Conservation (phyloP, 352 stramenopile species). For the Globisporangium solare region DNA sequence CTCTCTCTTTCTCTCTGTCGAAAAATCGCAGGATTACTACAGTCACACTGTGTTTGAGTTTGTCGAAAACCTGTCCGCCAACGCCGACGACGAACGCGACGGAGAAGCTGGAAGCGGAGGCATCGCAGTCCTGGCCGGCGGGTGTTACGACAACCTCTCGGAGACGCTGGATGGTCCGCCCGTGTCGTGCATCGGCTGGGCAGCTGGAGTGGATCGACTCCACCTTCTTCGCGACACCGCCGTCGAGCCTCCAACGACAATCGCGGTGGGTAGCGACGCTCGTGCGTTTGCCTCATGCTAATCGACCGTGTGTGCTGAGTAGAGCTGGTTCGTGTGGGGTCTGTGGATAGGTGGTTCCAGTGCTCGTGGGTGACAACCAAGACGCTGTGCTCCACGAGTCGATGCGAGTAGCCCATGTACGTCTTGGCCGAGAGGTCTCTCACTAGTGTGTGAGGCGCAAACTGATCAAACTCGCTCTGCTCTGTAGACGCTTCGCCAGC, state of each 20-base stretch:
- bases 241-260: constrained; percentile 19
- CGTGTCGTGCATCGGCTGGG: constrained; percentile 78
- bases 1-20: no score
- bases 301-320: not conserved
- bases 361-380: constrained; percentile 38
- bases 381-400: constrained; percentile 52
- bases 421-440: not conserved
- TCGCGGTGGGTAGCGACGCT: constrained; percentile 35
- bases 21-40: constrained; percentile 74
- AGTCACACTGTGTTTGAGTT: constrained; percentile 89
- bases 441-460: no score
- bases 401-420: constrained; percentile 57
- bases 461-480: not conserved
- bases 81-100: constrained; percentile 2
- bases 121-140: constrained; percentile 78
- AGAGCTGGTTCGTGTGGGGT: constrained; percentile 1
- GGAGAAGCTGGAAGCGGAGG: constrained; percentile 23
- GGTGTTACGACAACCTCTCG: constrained; percentile 76
- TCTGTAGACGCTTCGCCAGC: constrained; percentile 43
- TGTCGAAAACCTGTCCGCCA: constrained; percentile 39
- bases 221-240: constrained; percentile 45
- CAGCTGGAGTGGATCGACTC: constrained; percentile 78
- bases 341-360: constrained; percentile 63
- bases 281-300: not conserved
- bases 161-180: constrained; percentile 58